A percentile compares a stretch with the other conserved stretches of the same genome.
Evolutionary conservation across 768 basidiomycete species (phyloP).

Genomic region (Pleurotus giganteus): DNA sequence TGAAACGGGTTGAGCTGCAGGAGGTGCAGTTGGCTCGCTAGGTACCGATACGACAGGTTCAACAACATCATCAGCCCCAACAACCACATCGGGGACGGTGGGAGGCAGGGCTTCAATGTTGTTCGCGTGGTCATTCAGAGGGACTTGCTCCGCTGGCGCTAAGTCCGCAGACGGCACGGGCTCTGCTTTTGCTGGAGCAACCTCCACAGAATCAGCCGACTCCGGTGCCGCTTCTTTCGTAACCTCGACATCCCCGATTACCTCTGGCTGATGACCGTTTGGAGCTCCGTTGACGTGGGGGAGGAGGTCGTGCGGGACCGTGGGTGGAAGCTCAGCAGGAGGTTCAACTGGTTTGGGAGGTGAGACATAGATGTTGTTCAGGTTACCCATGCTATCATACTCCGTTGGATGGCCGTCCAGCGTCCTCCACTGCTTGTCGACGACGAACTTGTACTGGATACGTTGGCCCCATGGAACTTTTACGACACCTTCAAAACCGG

Average conservation of each 20-base stretch:
- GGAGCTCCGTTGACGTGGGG: conserved; percentile 7
- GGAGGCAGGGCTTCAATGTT: conserved; percentile 19
- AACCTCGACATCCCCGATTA: not conserved
- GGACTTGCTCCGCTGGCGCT: conserved; percentile 35
- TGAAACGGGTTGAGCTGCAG: conserved; percentile 1
- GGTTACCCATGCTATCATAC: conserved; percentile 57
- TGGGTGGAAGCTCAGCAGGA: conserved; percentile 1
- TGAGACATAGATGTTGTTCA: conserved; percentile 65
- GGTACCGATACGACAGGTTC: conserved; percentile 3
- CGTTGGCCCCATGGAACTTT: conserved; percentile 61
- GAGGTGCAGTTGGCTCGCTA: conserved; percentile 5
- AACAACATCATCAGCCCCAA: not conserved
- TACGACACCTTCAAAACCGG: conserved; percentile 55
- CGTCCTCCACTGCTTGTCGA: conserved; percentile 67
- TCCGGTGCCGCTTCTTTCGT: not conserved
- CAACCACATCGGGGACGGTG: not conserved
- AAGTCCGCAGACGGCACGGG: conserved; percentile 13
- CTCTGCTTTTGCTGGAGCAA: not conserved
- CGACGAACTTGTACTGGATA: conserved; percentile 75
- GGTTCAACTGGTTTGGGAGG: conserved; percentile 41
- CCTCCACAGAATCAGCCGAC: not conserved
- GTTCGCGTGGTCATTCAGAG: conserved; percentile 39
- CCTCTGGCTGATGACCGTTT: not conserved
- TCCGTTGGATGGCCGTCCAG: conserved; percentile 57
- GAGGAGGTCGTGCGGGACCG: not conserved